Evolutionary conservation across 1,284 basidiomycete species (phyloP), one percentile per base, ranked within the genome.

Genomic region (Phlebopus sp.): DNA sequence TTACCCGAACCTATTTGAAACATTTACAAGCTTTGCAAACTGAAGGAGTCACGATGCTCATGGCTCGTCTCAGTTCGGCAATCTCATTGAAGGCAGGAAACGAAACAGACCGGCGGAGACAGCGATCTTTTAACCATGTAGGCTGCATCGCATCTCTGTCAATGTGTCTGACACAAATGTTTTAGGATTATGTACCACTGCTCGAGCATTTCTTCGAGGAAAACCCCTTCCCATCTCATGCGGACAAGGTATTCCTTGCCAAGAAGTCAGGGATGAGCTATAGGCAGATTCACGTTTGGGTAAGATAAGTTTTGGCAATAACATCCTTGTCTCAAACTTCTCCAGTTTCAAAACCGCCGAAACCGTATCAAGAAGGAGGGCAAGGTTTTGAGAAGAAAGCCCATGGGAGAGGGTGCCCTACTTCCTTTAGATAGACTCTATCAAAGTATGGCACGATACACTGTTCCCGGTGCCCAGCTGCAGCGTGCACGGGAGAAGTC

Each of bases 281-380:
- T 1, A 58, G 70, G 1, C 82, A 85, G 54, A 78, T 85, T 1
- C 73, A 78, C 52, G 74, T 81, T 21, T 85, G 82, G 81, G 79
- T 81, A 29, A 5, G 69, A 23, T 6, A 23, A 23, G 4, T 23
- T 23, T 6, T 23, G 21, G 4, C 21, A 23, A 4, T 23, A 23
- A 4, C 21, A 23, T 23, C n/a, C n/a, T n/a, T n/a, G n/a, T n/a
- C n/a, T n/a, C n/a, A n/a, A n/a, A n/a, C n/a, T n/a, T n/a, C n/a
- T 7, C 13, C 41, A 75, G 73, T 75, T 75, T 43, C 76, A 78
- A 56, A 78, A 78, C 36, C 69, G 70, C 13, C 66, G 76, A 0
- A 70, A 64, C 41, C 71, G 75, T 1, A 55, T 57, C 0, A 71
- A 65, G 52, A 63, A 62, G 36, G 59, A 64, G 42, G 61, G 58